Conservation (phyloP, 257 asterid species). For the Solanum phureja region DNA sequence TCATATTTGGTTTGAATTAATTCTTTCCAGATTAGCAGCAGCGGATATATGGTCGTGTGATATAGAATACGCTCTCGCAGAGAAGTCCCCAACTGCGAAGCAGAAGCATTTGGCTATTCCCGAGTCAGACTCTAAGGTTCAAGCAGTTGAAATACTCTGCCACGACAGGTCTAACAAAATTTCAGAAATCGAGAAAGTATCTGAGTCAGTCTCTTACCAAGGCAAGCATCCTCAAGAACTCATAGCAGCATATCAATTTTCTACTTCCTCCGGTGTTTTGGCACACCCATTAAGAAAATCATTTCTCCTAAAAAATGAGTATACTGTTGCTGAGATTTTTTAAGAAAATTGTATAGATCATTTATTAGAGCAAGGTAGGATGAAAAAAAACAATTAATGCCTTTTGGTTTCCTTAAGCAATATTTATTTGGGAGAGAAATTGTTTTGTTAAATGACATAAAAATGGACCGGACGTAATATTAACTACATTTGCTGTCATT, state of each 20-base stretch:
- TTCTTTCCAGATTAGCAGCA: slow-evolving; percentile 31
- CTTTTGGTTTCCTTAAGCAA: neutral
- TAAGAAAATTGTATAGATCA: neutral
- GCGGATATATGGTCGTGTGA: slow-evolving; percentile 1
- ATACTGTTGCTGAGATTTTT: neutral
- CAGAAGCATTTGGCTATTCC: slow-evolving; percentile 11
- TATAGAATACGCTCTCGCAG: slow-evolving; percentile 5
- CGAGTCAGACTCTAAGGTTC: slow-evolving; percentile 8
- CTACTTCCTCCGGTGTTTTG: neutral
- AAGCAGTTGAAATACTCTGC: slow-evolving; percentile 15
- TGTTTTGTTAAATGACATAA: neutral
- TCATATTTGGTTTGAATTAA: neutral
- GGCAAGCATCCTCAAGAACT: slow-evolving; percentile 21
- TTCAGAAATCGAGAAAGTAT: slow-evolving; percentile 12
- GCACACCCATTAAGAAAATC: neutral
- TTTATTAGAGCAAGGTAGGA: neutral
- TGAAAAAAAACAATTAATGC: neutral
- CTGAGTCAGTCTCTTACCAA: slow-evolving; percentile 9
- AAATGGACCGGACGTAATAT: neutral
- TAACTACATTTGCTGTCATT: neutral
- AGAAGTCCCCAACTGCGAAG: slow-evolving; percentile 18
- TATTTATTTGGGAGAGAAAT: neutral
- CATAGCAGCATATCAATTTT: slow-evolving; percentile 1
- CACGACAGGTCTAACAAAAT: slow-evolving; percentile 12
- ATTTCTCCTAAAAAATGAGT: neutral